These are phyloP conservation scores for Globisporangium cederbergense DNA, from an alignment of 352 stramenopile species.

Conservation along the genomic window DNA sequence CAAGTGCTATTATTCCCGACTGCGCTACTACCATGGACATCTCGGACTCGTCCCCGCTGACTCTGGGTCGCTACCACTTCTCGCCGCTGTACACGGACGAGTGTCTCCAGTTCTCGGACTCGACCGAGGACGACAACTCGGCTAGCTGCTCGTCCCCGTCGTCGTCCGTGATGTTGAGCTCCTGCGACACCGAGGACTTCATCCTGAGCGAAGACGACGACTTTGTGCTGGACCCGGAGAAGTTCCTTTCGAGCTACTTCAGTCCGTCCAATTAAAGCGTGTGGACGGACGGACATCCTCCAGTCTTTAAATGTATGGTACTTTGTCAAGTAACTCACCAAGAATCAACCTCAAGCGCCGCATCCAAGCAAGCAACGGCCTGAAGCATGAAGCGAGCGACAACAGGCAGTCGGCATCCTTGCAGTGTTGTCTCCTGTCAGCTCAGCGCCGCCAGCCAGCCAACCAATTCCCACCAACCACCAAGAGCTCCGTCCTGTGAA, in stretches of 20 bases:
- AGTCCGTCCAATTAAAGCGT: slow-evolving; percentile 23
- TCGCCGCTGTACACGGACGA: slow-evolving; percentile 26
- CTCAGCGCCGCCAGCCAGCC: background rate
- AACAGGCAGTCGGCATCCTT: slow-evolving; percentile 21
- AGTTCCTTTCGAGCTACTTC: slow-evolving; percentile 87
- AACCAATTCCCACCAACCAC: slow-evolving; percentile 1
- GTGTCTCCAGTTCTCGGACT: slow-evolving; percentile 21
- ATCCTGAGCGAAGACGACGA: slow-evolving; percentile 63
- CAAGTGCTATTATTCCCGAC: background rate
- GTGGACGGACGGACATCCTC: background rate
- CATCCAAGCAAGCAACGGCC: slow-evolving; percentile 2
- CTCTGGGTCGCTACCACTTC: slow-evolving; percentile 25
- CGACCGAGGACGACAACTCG: slow-evolving; percentile 1
- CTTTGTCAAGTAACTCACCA: background rate
- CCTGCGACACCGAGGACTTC: slow-evolving; percentile 26
- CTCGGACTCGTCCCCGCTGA: slow-evolving; percentile 15
- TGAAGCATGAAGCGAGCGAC: slow-evolving; percentile 16
- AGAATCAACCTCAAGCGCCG: background rate
- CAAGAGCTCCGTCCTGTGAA: background rate
- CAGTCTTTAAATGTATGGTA: slow-evolving; percentile 12
- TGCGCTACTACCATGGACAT: background rate
- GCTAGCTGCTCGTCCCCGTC: slow-evolving; percentile 20
- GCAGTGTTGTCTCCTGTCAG: slow-evolving; percentile 18
- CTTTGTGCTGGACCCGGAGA: slow-evolving; percentile 84
- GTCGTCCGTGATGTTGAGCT: slow-evolving; percentile 17